Evolutionary conservation across 2,329 filamentous ascomycete genomes (phyloP).

Genomic region (Ophiostoma fasciatum): DNA sequence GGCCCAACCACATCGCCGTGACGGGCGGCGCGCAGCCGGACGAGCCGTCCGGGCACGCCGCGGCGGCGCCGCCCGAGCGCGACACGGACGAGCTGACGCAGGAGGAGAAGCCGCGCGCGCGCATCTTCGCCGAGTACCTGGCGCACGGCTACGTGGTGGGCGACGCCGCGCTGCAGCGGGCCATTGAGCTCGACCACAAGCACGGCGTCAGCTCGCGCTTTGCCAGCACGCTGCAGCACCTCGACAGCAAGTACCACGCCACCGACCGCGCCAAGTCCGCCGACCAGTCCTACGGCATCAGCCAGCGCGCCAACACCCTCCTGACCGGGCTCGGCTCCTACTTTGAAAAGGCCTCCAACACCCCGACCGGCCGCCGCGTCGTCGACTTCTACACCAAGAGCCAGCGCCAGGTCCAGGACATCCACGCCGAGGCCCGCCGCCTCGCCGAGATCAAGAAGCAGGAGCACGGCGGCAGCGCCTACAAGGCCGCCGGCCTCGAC

Average conservation of each 20-base stretch:
- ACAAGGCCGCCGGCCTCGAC: conserved; percentile 43
- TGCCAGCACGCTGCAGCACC: conserved; percentile 55
- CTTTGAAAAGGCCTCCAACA: conserved; percentile 84
- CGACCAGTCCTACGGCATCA: conserved; percentile 74
- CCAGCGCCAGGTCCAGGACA: conserved; percentile 82
- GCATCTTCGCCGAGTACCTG: conserved; percentile 92
- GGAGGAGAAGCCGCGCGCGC: conserved; percentile 90
- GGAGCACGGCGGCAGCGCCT: conserved; percentile 41
- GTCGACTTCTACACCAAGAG: conserved; percentile 76
- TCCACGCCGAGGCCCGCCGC: conserved; percentile 79
- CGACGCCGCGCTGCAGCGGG: conserved; percentile 59
- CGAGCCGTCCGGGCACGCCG: conserved; percentile 39
- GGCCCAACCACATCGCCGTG: conserved; percentile 67
- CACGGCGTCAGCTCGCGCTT: conserved; percentile 77
- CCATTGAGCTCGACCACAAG: conserved; percentile 77
- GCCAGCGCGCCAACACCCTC: conserved; percentile 51
- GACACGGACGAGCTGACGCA: conserved; percentile 63
- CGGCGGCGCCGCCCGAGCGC: conserved; percentile 31
- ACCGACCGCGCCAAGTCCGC: conserved; percentile 72
- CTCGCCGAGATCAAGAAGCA: conserved; percentile 77
- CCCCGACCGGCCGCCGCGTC: conserved; percentile 77
- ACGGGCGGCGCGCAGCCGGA: conserved; percentile 49
- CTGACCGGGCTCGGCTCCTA: conserved; percentile 62
- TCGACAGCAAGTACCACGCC: conserved; percentile 79
- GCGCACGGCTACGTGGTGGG: conserved; percentile 84